phyloP scores from a whole-genome alignment of 139 green algal genomes.

The Pseudopediastrum boryanum region DNA sequence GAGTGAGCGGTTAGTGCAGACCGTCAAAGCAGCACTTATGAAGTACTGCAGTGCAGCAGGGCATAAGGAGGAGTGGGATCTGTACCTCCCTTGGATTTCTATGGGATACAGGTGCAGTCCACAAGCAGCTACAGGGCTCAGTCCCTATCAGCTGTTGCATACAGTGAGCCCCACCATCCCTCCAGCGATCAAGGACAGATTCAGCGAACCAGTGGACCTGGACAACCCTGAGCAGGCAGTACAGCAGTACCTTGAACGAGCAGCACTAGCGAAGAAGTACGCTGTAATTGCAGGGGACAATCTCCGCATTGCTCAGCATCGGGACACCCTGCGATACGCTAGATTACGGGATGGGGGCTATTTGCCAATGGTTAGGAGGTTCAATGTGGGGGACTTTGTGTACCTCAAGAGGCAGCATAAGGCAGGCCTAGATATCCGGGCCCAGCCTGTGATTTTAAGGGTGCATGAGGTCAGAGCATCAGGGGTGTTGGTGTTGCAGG shows the following conservation, averaged over 20 bases:
- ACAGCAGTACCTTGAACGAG: not conserved
- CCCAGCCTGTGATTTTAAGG: not conserved
- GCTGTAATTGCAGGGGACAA: constrained; percentile 17
- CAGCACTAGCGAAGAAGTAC: not conserved
- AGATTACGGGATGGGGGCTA: constrained; percentile 14
- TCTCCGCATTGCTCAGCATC: no score
- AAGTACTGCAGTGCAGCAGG: no score
- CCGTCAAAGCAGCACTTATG: not conserved
- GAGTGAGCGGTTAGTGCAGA: not conserved
- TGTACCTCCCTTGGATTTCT: not conserved
- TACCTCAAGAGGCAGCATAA: not conserved
- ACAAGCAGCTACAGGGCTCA: not conserved
- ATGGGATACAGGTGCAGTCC: constrained; percentile 21
- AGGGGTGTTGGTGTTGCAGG: constrained; percentile 4
- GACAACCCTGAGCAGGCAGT: not conserved
- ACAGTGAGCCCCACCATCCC: not conserved
- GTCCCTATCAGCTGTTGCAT: no score
- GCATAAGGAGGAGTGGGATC: no score
- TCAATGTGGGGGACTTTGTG: constrained; percentile 20
- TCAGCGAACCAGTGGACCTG: not conserved
- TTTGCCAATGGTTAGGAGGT: not conserved
- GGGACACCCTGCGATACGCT: no score
- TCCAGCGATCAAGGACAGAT: not conserved
- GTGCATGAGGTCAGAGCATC: not conserved
- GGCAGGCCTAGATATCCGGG: not conserved